A percentile compares a stretch with the other conserved stretches of the same genome.
Conservation (phyloP, 495 filamentous ascomycete genomes). For the Xylaria cubensis region DNA sequence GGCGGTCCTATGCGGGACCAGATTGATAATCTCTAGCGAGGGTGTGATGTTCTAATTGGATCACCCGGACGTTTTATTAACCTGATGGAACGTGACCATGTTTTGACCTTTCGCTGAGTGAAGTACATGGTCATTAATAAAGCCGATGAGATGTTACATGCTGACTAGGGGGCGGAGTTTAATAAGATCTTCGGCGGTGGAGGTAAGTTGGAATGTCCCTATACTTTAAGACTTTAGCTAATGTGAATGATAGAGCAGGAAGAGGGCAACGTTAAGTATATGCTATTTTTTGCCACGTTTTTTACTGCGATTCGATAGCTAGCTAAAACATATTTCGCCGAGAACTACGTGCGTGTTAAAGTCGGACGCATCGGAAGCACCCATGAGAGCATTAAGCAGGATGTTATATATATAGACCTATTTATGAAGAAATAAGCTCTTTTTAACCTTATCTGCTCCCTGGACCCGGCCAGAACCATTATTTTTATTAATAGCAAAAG, state of each 20-base stretch:
- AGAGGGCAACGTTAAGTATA: constrained; percentile 75
- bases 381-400: constrained; percentile 80
- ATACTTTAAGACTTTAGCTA: constrained; percentile 18
- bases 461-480: constrained; percentile 78
- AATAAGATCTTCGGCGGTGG: constrained; percentile 75
- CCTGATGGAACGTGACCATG: constrained; percentile 71
- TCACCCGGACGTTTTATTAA: constrained; percentile 87
- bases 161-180: constrained; percentile 76
- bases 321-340: constrained; percentile 73
- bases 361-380: constrained; percentile 85
- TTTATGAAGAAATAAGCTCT: constrained; percentile 71
- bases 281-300: constrained; percentile 97
- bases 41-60: constrained; percentile 88
- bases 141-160: constrained; percentile 86
- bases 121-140: constrained; percentile 90
- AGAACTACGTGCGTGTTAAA: constrained; percentile 75
- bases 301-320: constrained; percentile 75
- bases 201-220: constrained; percentile 57
- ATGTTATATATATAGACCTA: constrained; percentile 68
- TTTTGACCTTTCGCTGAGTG: constrained; percentile 78
- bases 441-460: constrained; percentile 71
- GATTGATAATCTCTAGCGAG: constrained; percentile 72
- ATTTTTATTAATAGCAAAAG: constrained; percentile 87
- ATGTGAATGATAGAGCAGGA: constrained; percentile 67
- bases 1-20: constrained; percentile 74